phyloP scores from a whole-genome alignment of 148 eudicot genomes.

The Cornus suecica region DNA sequence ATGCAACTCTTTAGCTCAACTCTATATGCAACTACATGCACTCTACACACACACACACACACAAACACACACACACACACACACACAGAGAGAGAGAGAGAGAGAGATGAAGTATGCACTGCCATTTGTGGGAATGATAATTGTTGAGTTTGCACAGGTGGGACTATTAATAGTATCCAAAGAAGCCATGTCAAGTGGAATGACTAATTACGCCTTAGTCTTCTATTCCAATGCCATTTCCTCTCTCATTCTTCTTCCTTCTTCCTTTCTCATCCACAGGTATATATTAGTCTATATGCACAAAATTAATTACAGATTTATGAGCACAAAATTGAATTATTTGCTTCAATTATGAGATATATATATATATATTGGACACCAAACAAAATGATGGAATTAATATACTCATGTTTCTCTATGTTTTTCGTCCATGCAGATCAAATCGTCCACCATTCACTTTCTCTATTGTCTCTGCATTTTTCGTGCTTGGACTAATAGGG shows the following conservation, averaged over 20 bases:
- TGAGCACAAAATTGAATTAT: neutral
- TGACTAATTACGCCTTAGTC: slow-evolving; percentile 63
- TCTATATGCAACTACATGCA: neutral
- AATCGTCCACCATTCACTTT: slow-evolving; percentile 40
- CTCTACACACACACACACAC: neutral
- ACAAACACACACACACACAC: too few species aligned
- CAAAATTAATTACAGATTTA: neutral
- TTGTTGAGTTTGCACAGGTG: slow-evolving; percentile 24
- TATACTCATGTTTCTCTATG: slow-evolving; percentile 16
- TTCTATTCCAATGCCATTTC: slow-evolving; percentile 68
- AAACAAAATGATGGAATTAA: too few species aligned
- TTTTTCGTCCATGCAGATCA: slow-evolving; percentile 34
- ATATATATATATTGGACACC: neutral
- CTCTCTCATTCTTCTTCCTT: slow-evolving; percentile 58
- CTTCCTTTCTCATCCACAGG: slow-evolving; percentile 61
- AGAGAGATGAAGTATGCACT: slow-evolving; percentile 32
- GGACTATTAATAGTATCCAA: slow-evolving; percentile 30
- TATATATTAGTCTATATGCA: neutral
- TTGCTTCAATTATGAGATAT: too few species aligned
- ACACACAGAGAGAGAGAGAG: neutral
- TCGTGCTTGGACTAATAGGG: slow-evolving; percentile 69
- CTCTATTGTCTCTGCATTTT: slow-evolving; percentile 48
- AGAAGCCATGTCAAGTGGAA: slow-evolving; percentile 47
- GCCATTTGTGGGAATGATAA: slow-evolving; percentile 45
- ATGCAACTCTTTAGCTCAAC: neutral